These are phyloP conservation scores for Chimonanthus praecox DNA, from an alignment of 164 flowering plant species.

Conservation along the genomic window DNA sequence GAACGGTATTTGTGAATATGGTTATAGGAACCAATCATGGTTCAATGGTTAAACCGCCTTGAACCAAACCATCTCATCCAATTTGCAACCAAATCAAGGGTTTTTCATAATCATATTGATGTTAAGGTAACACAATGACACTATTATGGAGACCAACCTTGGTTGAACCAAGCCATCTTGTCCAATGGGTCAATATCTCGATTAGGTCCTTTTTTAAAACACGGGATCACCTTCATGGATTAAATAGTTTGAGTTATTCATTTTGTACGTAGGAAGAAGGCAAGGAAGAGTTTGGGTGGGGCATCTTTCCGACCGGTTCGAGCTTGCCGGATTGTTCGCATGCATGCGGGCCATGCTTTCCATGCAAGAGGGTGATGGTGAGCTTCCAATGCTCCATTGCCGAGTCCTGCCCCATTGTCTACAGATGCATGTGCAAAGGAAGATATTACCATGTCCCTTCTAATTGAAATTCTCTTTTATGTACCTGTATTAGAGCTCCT, in stretches of 20 bases:
- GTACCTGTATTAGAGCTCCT: neutral
- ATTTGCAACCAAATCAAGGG: no score
- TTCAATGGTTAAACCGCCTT: no score
- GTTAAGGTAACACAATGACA: no score
- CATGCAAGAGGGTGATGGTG: constrained; percentile 83
- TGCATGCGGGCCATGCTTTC: constrained; percentile 74
- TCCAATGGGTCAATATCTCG: no score
- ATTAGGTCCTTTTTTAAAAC: no score
- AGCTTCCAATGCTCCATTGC: constrained; percentile 59
- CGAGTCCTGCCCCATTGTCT: constrained; percentile 80
- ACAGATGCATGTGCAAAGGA: constrained; percentile 65
- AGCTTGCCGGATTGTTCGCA: constrained; percentile 78
- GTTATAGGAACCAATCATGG: no score
- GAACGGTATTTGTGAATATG: no score
- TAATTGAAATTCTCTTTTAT: constrained; percentile 25
- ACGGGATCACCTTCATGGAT: no score
- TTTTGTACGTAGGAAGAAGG: constrained; percentile 18
- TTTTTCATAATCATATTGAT: no score
- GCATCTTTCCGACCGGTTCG: constrained; percentile 57
- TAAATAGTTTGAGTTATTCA: neutral
- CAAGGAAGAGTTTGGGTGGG: constrained; percentile 32
- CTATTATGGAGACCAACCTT: no score
- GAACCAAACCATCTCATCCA: no score
- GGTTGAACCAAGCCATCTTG: no score
- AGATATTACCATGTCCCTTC: constrained; percentile 39